Conservation (phyloP, 1,284 basidiomycete species). For the Paramarasmius palmivorus region DNA sequence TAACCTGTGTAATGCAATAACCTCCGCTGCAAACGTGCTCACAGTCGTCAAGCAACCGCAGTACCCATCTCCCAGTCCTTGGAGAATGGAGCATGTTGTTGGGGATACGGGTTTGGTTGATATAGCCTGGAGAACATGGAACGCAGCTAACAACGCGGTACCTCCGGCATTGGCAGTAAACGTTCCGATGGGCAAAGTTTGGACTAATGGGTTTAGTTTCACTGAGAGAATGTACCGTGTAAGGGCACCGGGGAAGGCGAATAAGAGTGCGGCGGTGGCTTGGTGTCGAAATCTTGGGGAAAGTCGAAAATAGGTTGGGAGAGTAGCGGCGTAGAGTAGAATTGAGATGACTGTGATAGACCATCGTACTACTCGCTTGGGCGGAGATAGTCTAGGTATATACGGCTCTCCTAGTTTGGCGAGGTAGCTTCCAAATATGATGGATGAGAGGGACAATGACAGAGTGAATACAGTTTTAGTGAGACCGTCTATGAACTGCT, state of each 20-base stretch:
- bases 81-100: slow-evolving; percentile 69
- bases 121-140: slow-evolving; percentile 71
- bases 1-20: slow-evolving; percentile 53
- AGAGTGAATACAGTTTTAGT: slow-evolving; percentile 82
- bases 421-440: slow-evolving; percentile 62
- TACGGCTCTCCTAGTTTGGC: slow-evolving; percentile 41
- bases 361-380: slow-evolving; percentile 42
- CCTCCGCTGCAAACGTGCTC: slow-evolving; percentile 90
- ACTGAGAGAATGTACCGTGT: slow-evolving; percentile 81
- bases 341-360: slow-evolving; percentile 48
- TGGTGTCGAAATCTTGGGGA: slow-evolving; percentile 73
- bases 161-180: slow-evolving; percentile 85
- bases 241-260: slow-evolving; percentile 88
- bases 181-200: slow-evolving; percentile 84
- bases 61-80: slow-evolving; percentile 88
- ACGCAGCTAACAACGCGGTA: slow-evolving; percentile 72
- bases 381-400: slow-evolving; percentile 39
- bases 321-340: slow-evolving; percentile 63
- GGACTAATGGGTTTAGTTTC: slow-evolving; percentile 65
- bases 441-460: slow-evolving; percentile 65
- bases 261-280: slow-evolving; percentile 86
- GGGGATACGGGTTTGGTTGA: slow-evolving; percentile 39
- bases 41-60: slow-evolving; percentile 95
- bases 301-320: slow-evolving; percentile 79
- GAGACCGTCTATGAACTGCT: slow-evolving; percentile 84